phyloP scores from a whole-genome alignment of 192 early-diverging fungal species.

The Coemansia guatemalensis region DNA sequence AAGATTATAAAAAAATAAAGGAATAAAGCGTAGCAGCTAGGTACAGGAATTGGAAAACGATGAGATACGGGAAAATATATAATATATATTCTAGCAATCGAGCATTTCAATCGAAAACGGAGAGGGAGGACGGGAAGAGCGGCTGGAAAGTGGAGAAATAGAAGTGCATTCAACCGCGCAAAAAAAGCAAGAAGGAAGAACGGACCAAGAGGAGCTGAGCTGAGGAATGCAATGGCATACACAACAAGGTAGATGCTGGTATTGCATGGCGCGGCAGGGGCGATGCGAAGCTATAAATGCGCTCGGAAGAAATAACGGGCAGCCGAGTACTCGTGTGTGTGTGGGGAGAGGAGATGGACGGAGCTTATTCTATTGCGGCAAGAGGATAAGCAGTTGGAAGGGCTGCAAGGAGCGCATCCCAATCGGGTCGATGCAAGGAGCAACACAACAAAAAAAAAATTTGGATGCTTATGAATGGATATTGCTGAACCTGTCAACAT shows the following conservation, averaged over 20 bases:
- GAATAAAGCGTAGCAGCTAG: neutral
- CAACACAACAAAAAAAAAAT: constrained; percentile 5
- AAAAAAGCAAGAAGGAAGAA: neutral
- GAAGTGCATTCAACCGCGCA: neutral
- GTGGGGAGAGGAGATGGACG: neutral
- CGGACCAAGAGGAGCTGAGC: constrained; percentile 4
- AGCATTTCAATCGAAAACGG: constrained; percentile 5
- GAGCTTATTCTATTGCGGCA: constrained; percentile 8
- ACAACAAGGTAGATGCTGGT: neutral
- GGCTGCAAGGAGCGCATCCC: constrained; percentile 24
- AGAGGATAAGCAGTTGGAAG: constrained; percentile 13
- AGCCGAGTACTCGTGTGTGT: neutral
- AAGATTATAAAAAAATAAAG: neutral
- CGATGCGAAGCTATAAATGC: constrained; percentile 11
- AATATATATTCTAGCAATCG: constrained; percentile 5
- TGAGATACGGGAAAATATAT: neutral
- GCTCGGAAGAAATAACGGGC: neutral
- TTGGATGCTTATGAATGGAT: constrained; percentile 19
- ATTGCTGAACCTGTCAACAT: constrained; percentile 14
- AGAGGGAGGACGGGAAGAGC: neutral
- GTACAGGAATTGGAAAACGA: neutral
- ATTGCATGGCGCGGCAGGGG: constrained; percentile 2
- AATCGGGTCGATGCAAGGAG: constrained; percentile 8
- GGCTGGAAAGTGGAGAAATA: neutral
- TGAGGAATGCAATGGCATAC: constrained; percentile 1